A percentile compares a stretch with the other conserved stretches of the same genome.
phyloP scores from a whole-genome alignment of 2,329 filamentous ascomycete species.

The Colletotrichum destructivum region DNA sequence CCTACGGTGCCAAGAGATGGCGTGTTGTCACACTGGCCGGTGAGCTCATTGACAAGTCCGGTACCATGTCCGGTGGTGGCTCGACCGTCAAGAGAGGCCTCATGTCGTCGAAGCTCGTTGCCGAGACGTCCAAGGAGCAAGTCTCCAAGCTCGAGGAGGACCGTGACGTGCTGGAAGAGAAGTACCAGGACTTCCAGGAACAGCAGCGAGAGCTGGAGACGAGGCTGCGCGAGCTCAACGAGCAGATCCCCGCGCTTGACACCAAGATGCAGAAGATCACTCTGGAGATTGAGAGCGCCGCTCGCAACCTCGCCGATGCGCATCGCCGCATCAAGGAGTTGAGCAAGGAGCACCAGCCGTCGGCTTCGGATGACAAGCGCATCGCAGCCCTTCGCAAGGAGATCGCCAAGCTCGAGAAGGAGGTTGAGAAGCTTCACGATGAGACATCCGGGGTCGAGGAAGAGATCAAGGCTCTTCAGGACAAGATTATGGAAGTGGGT shows the following conservation, averaged over 20 bases:
- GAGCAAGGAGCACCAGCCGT: constrained; percentile 83
- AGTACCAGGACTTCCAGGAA: constrained; percentile 88
- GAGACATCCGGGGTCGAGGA: constrained; percentile 93
- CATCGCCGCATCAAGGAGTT: constrained; percentile 90
- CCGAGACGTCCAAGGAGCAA: constrained; percentile 89
- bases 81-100: constrained; percentile 90
- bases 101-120: constrained; percentile 97
- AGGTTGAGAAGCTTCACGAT: constrained; percentile 83
- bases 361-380: constrained; percentile 83
- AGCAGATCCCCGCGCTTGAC: constrained; percentile 86
- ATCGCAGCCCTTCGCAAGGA: constrained; percentile 82
- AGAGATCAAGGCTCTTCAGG: constrained; percentile 92
- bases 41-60: constrained; percentile 96
- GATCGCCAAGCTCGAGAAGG: constrained; percentile 80
- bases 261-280: constrained; percentile 92
- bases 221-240: constrained; percentile 78
- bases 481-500: constrained; percentile 98
- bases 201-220: constrained; percentile 85
- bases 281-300: constrained; percentile 89
- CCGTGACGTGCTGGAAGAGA: constrained; percentile 86
- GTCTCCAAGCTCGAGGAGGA: constrained; percentile 90
- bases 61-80: constrained; percentile 98
- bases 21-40: constrained; percentile 96
- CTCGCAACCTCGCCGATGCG: constrained; percentile 86
- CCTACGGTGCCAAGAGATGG: constrained; percentile 94